Base-by-base conservation (phyloP, 306 rosid species). In the Fagus crenata region DNA sequence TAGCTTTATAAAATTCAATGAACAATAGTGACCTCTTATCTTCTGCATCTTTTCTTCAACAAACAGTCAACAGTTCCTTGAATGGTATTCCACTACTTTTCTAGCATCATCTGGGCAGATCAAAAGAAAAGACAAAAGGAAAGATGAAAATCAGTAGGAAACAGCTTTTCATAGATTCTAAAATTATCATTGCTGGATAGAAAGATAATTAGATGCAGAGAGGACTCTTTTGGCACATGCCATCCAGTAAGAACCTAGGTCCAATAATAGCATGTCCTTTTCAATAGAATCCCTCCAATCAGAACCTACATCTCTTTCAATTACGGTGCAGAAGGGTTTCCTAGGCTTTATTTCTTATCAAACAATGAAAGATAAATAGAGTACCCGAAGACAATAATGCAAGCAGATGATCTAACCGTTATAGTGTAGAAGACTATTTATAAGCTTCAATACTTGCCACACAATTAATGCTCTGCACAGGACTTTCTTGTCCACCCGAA, bases 11-110 rank as follows among this genome's bases (percentile, higher is more conserved):
- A 55, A 39, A 46, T 69, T 43, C 32, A 18, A 7, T 37, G 46
- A 14, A 67, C 22, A 40, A 65, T 46, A 46, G 53, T 72, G 46
- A 75, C 60, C 64, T 18, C 51, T 71, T 72, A 39, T 22, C 67
- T 46, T 82, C 43, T 69, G 80, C 78, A 53, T 67, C 56, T 53
- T 70, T 59, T 75, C 81, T 75, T 43, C 65, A 31, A 17, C 54
- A 41, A 51, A 46, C 72, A 73, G 72, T 37, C 51, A 49, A 51
- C 55, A 22, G 36, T 64, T 56, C 53, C 43, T 41, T 12, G 22
- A 39, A 63, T 31, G 28, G 75, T 39, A 49, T 14, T 73, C 59
- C 69, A 53, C 13, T 6, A 61, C 70, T 36, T 22, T 59, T 67
- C 49, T 60, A 53, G 82, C 77, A 68, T 32, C 69, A 43, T 13